Conservation (phyloP, 176 grass and related monocot species). For the Olyra latifolia region DNA sequence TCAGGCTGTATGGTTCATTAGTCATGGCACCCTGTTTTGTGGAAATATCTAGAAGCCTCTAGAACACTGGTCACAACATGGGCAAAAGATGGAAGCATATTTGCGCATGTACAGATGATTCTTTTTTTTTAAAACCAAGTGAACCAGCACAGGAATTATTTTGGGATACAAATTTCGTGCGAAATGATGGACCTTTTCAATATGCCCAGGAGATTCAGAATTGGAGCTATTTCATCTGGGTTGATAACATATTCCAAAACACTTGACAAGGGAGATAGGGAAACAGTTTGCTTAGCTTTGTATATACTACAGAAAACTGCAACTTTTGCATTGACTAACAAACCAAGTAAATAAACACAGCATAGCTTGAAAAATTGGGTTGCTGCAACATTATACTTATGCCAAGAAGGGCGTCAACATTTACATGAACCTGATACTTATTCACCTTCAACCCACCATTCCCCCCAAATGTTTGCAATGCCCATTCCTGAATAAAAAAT, state of each 20-base stretch:
- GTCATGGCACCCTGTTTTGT: neutral
- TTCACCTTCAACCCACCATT: neutral
- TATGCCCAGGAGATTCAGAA: neutral
- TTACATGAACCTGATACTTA: neutral
- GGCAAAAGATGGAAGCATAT: neutral
- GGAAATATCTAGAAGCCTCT: neutral
- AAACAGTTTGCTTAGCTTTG: neutral
- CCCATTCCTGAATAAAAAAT: neutral
- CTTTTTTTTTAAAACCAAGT: neutral
- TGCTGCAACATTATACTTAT: neutral
- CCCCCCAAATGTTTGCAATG: neutral
- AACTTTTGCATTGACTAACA: neutral
- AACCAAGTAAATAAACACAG: neutral
- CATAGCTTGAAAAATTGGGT: neutral
- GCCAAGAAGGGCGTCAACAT: neutral
- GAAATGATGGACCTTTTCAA: neutral
- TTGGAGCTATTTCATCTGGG: neutral
- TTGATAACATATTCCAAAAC: neutral
- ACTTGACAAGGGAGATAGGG: neutral
- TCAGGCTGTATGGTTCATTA: neutral
- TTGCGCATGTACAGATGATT: neutral
- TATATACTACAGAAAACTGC: neutral
- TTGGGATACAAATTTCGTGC: neutral
- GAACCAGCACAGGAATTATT: neutral
- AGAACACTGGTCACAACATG: neutral